A percentile compares a stretch with the other conserved stretches of the same genome.
Evolutionary conservation across 2,329 filamentous ascomycete genomes (phyloP).

Genomic region (Diplodia mutila): DNA sequence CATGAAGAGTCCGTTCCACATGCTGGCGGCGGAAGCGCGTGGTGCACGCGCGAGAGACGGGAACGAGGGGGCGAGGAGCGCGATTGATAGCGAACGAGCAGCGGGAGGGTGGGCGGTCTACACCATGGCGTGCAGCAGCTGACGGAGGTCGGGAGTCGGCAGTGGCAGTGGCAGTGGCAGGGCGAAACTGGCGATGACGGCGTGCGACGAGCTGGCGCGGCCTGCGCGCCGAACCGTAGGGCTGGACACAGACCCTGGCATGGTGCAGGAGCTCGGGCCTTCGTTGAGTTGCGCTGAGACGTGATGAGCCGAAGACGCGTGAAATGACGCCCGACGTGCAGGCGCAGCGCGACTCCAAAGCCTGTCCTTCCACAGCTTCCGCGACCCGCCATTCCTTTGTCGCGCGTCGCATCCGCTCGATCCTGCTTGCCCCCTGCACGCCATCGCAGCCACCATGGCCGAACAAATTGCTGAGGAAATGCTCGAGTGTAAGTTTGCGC

Average conservation of each 20-base stretch:
- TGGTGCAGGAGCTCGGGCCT: constrained; percentile 1
- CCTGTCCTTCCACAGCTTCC: constrained; percentile 19
- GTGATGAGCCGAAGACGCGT: not conserved
- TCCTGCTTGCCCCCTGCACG: not conserved
- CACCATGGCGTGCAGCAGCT: constrained; percentile 12
- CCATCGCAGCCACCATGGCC: constrained; percentile 6
- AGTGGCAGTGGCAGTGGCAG: no score
- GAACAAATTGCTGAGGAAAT: constrained; percentile 29
- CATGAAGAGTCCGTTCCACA: constrained; percentile 67
- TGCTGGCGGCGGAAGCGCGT: constrained; percentile 35
- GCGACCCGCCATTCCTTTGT: not conserved
- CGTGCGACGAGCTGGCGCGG: constrained; percentile 13
- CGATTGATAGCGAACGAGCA: not conserved
- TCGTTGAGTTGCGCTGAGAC: not conserved
- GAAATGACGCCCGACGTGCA: not conserved
- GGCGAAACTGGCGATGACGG: constrained; percentile 22
- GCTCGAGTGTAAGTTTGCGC: constrained; percentile 38
- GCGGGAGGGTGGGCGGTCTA: not conserved
- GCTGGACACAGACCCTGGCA: constrained; percentile 6
- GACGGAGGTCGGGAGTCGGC: not conserved
- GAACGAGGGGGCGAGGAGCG: not conserved
- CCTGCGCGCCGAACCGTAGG: constrained; percentile 13
- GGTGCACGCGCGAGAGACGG: not conserved
- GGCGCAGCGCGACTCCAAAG: constrained; percentile 7
- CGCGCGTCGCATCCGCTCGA: not conserved